These are phyloP conservation scores for Pythium aphanidermatum DNA, from an alignment of 352 stramenopile genomes.

Conservation along the genomic window DNA sequence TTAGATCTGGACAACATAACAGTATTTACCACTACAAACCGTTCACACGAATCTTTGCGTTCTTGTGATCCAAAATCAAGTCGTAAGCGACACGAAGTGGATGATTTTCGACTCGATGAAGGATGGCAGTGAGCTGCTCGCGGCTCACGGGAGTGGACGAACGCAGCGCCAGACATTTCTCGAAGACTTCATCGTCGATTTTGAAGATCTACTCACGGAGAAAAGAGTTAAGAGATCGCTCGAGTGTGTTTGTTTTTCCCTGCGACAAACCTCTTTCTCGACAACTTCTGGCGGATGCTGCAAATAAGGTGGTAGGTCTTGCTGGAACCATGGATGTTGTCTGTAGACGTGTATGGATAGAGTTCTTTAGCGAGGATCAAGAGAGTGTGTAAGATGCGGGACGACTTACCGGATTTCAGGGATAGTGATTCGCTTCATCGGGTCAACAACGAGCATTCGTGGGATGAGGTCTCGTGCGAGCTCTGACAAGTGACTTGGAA, in stretches of 20 bases:
- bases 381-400: no score
- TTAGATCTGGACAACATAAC: no score
- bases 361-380: no score
- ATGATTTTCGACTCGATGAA: slow-evolving; percentile 53
- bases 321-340: slow-evolving; percentile 97
- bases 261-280: slow-evolving; percentile 90
- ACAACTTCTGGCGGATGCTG: slow-evolving; percentile 94
- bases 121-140: slow-evolving; percentile 50
- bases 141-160: slow-evolving; percentile 39
- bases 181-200: slow-evolving; percentile 71
- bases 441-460: slow-evolving; percentile 98
- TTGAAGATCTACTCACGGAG: slow-evolving; percentile 75
- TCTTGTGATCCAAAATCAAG: slow-evolving; percentile 97
- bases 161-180: slow-evolving; percentile 49
- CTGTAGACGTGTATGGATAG: no score
- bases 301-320: slow-evolving; percentile 97
- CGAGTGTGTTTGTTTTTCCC: no score
- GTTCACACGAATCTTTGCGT: slow-evolving; percentile 91
- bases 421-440: slow-evolving; percentile 99
- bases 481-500: slow-evolving; percentile 96
- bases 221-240: no score
- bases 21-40: no score
- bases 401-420: slow-evolving; percentile 92
- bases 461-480: slow-evolving; percentile 96
- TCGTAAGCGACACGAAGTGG: slow-evolving; percentile 95